Evolutionary conservation across 1,139 yeast species (phyloP), one percentile per base, ranked within the genome.

Genomic region (Candida frijolesensis): DNA sequence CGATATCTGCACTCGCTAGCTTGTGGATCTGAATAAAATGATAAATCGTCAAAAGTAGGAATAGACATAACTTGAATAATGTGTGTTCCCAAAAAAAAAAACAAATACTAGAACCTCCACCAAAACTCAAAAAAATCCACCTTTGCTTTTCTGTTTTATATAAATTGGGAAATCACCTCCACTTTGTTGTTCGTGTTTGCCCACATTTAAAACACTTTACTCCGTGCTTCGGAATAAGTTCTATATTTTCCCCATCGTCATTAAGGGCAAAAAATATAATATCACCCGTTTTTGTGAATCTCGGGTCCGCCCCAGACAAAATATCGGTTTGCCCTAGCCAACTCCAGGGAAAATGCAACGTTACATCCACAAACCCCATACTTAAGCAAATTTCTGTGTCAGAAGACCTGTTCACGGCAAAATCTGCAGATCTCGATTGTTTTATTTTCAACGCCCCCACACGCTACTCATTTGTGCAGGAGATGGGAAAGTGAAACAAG

Each of bases 11-110:
- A 27, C 47, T 72, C 67, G 14, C 34, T 42, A 2, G 55, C 59
- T 0, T 66, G 64, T 48, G 68, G 59, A 33, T 48, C 29, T 4
- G 76, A 60, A 53, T 75, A 75, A 55, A 74, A 76, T 5, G 68
- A 58, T 29, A 77, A 59, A 50, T 72, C 71, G 3, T 65, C 52
- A 49, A 66, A 72, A 1, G 63, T 64, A 34, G 81, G 81, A 22
- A 56, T 55, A n/a, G 56, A 46, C 57, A 54, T 54, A 11, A 9
- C 35, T 10, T 25, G 42, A 11, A 10, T 34, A 6, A 6, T 12
- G 22, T n/a, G 29, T 2, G 7, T 10, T 32, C 11, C 11, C 12
- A 32, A 16, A 6, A 30, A 11, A 42, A 42, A 32, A 18, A 42
- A n/a, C n/a, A n/a, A 42, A 14, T 16, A 35, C 4, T n/a, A 35